phyloP scores from a whole-genome alignment of 2,329 filamentous ascomycete genomes.

The Penicillium palitans region DNA sequence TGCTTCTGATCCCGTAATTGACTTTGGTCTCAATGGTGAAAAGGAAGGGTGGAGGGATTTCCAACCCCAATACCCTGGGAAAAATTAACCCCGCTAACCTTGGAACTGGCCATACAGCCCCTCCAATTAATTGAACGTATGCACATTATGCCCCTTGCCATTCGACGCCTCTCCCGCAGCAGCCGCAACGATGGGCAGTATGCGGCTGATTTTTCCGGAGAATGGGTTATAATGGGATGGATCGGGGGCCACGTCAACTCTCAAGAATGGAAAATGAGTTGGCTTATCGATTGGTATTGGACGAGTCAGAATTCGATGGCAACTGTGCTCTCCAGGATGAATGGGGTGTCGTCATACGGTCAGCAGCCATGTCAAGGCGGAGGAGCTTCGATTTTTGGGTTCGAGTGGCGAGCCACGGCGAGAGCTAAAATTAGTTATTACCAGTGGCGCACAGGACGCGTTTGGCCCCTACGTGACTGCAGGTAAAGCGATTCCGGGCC shows the following conservation, averaged over 20 bases:
- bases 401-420: not conserved
- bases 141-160: not conserved
- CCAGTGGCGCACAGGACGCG: conserved; percentile 12
- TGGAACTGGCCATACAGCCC: not conserved
- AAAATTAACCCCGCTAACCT: conserved; percentile 7
- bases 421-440: conserved; percentile 3
- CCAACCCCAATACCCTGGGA: not conserved
- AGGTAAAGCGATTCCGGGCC: not conserved
- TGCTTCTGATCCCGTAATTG: conserved; percentile 15
- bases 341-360: not conserved
- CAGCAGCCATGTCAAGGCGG: not conserved
- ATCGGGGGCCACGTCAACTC: not conserved
- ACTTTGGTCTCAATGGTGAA: conserved; percentile 23
- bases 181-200: not conserved
- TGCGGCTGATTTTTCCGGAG: conserved; percentile 16
- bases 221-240: conserved; percentile 15
- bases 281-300: not conserved
- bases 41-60: conserved; percentile 9
- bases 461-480: conserved; percentile 16
- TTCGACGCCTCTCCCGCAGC: not conserved
- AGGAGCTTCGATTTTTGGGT: not conserved
- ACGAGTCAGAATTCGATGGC: not conserved
- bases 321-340: not conserved
- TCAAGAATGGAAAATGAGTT: not conserved
- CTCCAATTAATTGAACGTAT: not conserved